A percentile compares a stretch with the other conserved stretches of the same genome.
Evolutionary conservation across 495 filamentous ascomycete genomes (phyloP).

Genomic region (Podospora pseudocomata): DNA sequence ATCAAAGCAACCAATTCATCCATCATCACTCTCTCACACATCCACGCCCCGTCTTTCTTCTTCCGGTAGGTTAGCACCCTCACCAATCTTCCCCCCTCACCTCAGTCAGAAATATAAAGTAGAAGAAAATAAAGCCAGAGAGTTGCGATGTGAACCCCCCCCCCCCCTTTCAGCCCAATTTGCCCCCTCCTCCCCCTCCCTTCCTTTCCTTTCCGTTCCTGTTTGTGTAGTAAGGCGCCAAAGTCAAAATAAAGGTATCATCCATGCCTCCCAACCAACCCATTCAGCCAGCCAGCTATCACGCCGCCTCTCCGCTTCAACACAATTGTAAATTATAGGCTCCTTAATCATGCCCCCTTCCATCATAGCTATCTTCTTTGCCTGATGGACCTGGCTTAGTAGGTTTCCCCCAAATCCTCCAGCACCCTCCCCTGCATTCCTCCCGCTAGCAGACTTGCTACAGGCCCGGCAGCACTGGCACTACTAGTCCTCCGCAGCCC

Average conservation of each 20-base stretch:
- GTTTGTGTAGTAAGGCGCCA: neutral
- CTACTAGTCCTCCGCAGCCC: constrained; percentile 40
- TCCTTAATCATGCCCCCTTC: constrained; percentile 3
- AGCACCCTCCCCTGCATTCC: constrained; percentile 28
- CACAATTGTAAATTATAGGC: neutral
- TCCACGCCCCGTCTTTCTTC: no score
- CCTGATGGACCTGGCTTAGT: constrained; percentile 22
- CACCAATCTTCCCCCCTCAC: neutral
- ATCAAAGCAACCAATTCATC: neutral
- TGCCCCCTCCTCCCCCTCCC: constrained; percentile 4
- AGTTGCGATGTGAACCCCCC: neutral
- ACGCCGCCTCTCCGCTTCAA: neutral
- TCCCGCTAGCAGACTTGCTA: neutral
- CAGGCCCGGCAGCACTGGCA: constrained; percentile 10
- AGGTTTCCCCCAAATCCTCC: constrained; percentile 49
- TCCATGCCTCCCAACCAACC: neutral
- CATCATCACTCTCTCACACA: neutral
- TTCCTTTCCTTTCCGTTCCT: neutral
- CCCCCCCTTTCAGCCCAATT: neutral
- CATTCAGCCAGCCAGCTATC: neutral
- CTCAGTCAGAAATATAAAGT: neutral
- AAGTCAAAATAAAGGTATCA: constrained; percentile 1
- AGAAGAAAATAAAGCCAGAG: neutral
- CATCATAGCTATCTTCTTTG: neutral
- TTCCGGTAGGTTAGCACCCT: neutral